A percentile compares a stretch with the other conserved stretches of the same genome.
Conservation (phyloP, 2,329 filamentous ascomycete species). For the Thielaviopsis populi region DNA sequence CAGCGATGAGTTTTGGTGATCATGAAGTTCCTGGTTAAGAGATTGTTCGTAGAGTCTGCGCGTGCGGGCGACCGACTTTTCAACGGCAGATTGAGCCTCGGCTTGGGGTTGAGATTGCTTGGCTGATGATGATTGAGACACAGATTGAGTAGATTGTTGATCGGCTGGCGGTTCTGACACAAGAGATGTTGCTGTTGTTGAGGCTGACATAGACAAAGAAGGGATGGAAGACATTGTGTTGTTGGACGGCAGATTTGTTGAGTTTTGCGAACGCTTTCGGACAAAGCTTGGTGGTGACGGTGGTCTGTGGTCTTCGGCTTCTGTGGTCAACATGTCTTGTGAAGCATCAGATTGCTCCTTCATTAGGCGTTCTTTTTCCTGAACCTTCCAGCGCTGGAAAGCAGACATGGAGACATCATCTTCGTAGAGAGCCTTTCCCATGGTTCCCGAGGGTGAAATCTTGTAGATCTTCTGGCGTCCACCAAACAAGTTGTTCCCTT, state of each 20-base stretch:
- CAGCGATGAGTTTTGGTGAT: constrained; percentile 62
- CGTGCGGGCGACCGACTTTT: constrained; percentile 40
- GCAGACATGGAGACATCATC: constrained; percentile 68
- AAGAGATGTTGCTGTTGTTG: constrained; percentile 20
- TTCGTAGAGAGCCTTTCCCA: constrained; percentile 64
- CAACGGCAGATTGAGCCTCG: not conserved
- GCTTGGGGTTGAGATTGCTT: not conserved
- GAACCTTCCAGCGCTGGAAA: constrained; percentile 60
- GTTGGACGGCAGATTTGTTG: not conserved
- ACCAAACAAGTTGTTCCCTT: constrained; percentile 88
- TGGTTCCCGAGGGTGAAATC: constrained; percentile 43
- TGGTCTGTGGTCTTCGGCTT: constrained; percentile 5
- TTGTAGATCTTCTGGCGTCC: constrained; percentile 93
- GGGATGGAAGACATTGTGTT: constrained; percentile 19
- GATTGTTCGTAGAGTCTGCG: constrained; percentile 72
- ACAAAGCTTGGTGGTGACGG: constrained; percentile 1
- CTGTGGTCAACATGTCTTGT: not conserved
- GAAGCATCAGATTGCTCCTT: not conserved
- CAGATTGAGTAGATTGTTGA: not conserved
- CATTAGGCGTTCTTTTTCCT: constrained; percentile 38
- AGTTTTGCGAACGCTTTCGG: not conserved
- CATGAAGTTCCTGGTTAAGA: constrained; percentile 62
- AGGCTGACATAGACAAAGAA: constrained; percentile 25
- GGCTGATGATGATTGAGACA: not conserved
- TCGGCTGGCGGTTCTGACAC: not conserved